Conservation (phyloP, 73 alveolate genomes). For the Paraurostyla sp. region DNA sequence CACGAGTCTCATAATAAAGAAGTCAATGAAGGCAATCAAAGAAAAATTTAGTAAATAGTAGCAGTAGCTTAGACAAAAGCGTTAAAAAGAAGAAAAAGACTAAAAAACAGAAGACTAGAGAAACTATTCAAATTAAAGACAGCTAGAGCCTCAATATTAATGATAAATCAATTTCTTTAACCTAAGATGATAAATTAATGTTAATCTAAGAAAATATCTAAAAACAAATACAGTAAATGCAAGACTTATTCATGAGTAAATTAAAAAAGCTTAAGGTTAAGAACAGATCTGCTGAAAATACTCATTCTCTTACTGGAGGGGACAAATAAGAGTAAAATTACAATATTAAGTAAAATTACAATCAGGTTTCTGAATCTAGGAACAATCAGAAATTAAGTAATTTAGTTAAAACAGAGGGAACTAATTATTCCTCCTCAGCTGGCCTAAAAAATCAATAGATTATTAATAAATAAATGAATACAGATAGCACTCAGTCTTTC, state of each 20-base stretch:
- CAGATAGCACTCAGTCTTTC: no score
- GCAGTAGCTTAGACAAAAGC: background rate
- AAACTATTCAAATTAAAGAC: no score
- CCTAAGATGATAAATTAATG: background rate
- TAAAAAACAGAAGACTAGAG: no score
- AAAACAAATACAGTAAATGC: background rate
- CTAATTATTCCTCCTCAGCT: background rate
- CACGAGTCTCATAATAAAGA: no score
- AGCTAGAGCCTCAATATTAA: background rate
- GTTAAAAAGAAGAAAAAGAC: background rate
- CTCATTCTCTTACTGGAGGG: background rate
- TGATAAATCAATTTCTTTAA: background rate
- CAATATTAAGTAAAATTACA: no score
- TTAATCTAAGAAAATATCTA: background rate
- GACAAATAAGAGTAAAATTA: no score
- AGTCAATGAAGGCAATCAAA: no score
- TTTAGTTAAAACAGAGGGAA: background rate
- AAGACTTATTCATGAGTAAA: background rate
- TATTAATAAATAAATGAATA: no score
- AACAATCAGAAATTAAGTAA: background rate
- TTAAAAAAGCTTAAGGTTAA: background rate
- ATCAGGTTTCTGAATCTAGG: no score
- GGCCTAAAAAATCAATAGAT: background rate
- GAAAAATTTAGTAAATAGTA: no score
- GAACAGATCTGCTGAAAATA: background rate